Evolutionary conservation across 306 rosid species (phyloP).

Genomic region (Rosa lucieae): DNA sequence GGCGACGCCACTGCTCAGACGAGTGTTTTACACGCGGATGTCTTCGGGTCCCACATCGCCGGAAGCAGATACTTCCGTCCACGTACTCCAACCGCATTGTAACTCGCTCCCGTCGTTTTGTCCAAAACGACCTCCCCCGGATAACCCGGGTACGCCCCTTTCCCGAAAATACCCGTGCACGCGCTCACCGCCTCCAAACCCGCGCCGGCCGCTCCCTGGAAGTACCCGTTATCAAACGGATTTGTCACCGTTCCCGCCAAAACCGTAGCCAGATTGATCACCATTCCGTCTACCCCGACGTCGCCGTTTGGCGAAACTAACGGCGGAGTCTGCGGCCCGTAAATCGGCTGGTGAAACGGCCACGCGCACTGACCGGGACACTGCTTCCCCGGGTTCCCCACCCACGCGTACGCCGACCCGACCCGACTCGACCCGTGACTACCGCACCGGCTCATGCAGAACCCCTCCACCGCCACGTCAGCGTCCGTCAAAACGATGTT

Average conservation of each 20-base stretch:
- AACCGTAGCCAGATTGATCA: conserved; percentile 35
- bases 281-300: conserved; percentile 36
- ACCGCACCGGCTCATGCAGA: conserved; percentile 34
- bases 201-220: conserved; percentile 28
- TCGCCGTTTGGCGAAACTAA: conserved; percentile 31
- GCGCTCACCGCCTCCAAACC: conserved; percentile 37
- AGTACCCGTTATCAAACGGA: conserved; percentile 33
- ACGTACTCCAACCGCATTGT: conserved; percentile 37
- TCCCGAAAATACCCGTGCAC: conserved; percentile 35
- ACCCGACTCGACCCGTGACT: conserved; percentile 14
- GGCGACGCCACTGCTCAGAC: conserved; percentile 22
- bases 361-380: conserved; percentile 40
- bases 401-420: conserved; percentile 27
- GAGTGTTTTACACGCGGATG: conserved; percentile 45
- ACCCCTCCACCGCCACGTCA: conserved; percentile 31
- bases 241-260: conserved; percentile 38
- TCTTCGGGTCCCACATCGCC: conserved; percentile 51
- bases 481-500: conserved; percentile 26
- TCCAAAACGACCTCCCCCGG: conserved; percentile 28
- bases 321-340: conserved; percentile 36
- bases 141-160: conserved; percentile 38
- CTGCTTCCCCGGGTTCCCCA: conserved; percentile 29
- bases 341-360: conserved; percentile 38
- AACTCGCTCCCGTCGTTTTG: conserved; percentile 31
- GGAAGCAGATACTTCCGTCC: conserved; percentile 45